Base-by-base conservation (phyloP, 1,139 yeast species). In the Pichia sp. region DNA sequence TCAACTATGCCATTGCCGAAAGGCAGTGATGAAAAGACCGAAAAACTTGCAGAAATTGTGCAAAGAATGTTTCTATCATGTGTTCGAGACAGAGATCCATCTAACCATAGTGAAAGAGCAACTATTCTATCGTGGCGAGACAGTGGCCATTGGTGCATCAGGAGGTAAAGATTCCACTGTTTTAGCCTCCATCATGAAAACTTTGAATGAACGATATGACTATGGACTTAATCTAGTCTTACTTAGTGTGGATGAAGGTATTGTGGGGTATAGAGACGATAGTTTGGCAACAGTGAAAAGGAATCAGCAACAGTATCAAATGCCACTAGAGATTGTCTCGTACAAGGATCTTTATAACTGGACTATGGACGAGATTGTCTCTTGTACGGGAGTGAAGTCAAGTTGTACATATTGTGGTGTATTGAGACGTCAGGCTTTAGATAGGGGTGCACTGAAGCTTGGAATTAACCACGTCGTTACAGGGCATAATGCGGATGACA, bases 151-250 rank as follows among this genome's bases (percentile, higher is more conserved):
- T 20, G 98, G 99, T 12, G 98, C 98, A 0, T 85, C 96, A 1
- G 99, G 99, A 18, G 99, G 99, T 34, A 93, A 93, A 53, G 99
- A 93, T 56, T 86, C 96, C 5, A 93, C 98, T 0, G 98, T 93
- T 1, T 62, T 93, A 25, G 98, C 98, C 0, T 77, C 91, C 33
- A 74, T 93, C 1, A 63, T 93, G 61, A 91, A 87, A 54, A 74
- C 91, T 0, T 63, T 93, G 42, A 93, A 93, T 56, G 96, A 87
- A 52, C 64, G 96, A 40, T 76, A 91, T 59, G 64, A 83, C 51
- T 93, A 93, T 57, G 96, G 96, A 0, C 70, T 93, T 15, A 69
- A 83, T 25, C 72, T 93, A 42, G 88, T 84, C 2, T 65, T 93
- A 28, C 64, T 93, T 32, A 82, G 95, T 46, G 81, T 93, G 27